phyloP scores from a whole-genome alignment of 1,284 basidiomycete genomes.

The Leccinum pachyderme region DNA sequence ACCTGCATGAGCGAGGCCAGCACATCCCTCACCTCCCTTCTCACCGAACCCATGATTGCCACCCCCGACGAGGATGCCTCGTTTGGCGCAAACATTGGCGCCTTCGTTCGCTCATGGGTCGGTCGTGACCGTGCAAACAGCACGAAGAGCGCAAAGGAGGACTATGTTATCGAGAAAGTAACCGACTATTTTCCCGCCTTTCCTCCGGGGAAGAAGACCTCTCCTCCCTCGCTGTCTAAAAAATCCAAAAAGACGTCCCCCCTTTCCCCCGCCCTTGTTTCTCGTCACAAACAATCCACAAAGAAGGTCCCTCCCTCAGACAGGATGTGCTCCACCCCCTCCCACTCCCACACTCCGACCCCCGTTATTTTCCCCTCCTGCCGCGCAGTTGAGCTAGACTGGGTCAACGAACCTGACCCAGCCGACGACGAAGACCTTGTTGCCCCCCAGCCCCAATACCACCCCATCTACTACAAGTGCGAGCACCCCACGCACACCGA shows the following conservation, averaged over 20 bases:
- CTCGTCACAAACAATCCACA: constrained; percentile 11
- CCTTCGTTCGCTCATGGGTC: constrained; percentile 34
- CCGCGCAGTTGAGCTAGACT: constrained; percentile 26
- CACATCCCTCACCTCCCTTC: constrained; percentile 34
- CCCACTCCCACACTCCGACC: constrained; percentile 29
- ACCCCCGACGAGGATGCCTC: constrained; percentile 31
- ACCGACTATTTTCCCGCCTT: constrained; percentile 31
- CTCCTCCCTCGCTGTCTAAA: constrained; percentile 11
- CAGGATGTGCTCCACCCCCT: constrained; percentile 19
- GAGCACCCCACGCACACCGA: constrained; percentile 8
- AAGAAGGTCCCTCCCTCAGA: constrained; percentile 16
- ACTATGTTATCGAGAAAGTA: constrained; percentile 30
- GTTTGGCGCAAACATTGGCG: constrained; percentile 30
- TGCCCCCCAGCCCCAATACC: constrained; percentile 24
- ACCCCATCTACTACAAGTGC: constrained; percentile 13
- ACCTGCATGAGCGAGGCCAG: constrained; percentile 32
- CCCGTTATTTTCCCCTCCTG: constrained; percentile 35
- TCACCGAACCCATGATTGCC: constrained; percentile 32
- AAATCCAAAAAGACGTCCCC: constrained; percentile 16
- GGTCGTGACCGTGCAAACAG: constrained; percentile 24
- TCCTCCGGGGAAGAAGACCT: constrained; percentile 20
- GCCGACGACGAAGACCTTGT: constrained; percentile 18
- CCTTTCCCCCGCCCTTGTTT: constrained; percentile 12
- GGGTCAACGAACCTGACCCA: constrained; percentile 28
- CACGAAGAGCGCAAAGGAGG: constrained; percentile 17